A percentile compares a stretch with the other conserved stretches of the same genome.
These are phyloP conservation scores for Penicillium lagena DNA, from an alignment of 495 filamentous ascomycete species.

Conservation along the genomic window DNA sequence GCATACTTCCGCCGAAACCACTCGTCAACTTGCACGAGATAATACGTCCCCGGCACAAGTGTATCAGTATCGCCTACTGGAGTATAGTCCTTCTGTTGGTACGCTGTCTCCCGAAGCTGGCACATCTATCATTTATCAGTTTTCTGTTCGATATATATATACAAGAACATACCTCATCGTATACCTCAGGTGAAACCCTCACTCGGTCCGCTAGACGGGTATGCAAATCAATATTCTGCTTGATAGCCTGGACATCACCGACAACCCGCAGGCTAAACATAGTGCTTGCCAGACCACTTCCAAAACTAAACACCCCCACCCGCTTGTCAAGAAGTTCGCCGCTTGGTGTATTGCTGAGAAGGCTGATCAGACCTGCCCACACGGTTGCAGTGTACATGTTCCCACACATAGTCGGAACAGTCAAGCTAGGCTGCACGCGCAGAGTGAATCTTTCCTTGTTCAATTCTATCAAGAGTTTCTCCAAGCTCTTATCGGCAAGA, in stretches of 20 bases:
- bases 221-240: constrained; percentile 62
- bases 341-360: constrained; percentile 60
- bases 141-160: neutral
- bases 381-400: constrained; percentile 99
- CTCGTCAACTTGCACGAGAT: constrained; percentile 68
- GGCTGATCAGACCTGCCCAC: constrained; percentile 73
- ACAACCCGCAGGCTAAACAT: constrained; percentile 71
- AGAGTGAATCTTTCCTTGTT: constrained; percentile 93
- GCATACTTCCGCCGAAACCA: constrained; percentile 75
- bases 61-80: constrained; percentile 61
- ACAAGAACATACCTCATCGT: constrained; percentile 57
- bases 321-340: constrained; percentile 63
- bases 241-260: constrained; percentile 58
- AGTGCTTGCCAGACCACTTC: constrained; percentile 72
- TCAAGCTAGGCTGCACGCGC: constrained; percentile 75
- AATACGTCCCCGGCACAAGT: constrained; percentile 66
- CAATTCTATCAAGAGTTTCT: constrained; percentile 94
- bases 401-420: constrained; percentile 89
- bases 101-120: constrained; percentile 71
- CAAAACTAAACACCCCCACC: constrained; percentile 79
- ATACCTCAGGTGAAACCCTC: constrained; percentile 65
- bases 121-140: constrained; percentile 56
- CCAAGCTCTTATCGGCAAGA: constrained; percentile 83
- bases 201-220: constrained; percentile 55
- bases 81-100: constrained; percentile 70